Evolutionary conservation across 177 flowering plant genomes (phyloP).

Genomic region (Vitis hybrid): DNA sequence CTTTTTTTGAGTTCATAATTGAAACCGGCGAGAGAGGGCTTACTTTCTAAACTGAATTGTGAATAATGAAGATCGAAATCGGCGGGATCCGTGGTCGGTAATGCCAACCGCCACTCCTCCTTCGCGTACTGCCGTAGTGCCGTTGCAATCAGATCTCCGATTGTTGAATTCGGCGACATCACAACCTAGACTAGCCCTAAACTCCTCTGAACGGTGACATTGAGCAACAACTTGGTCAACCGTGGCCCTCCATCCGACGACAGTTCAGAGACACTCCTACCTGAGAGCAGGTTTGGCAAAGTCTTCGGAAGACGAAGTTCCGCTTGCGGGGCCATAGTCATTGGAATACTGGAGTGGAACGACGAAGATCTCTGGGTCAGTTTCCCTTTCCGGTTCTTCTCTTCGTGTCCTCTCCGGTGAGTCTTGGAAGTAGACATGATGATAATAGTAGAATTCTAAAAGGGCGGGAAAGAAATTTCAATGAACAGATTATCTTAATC

Average conservation of each 20-base stretch:
- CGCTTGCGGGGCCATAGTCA: conserved; percentile 6
- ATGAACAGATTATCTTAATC: no score
- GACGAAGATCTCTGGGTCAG: conserved; percentile 55
- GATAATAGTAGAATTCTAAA: no score
- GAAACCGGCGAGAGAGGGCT: no score
- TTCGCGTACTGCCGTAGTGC: conserved; percentile 56
- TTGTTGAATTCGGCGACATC: not conserved
- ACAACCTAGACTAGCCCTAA: no score
- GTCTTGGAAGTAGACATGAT: no score
- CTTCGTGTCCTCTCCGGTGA: conserved; percentile 22
- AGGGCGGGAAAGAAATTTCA: no score
- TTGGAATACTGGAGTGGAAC: conserved; percentile 50
- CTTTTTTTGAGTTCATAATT: no score
- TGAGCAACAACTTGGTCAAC: not conserved
- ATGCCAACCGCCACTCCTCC: conserved; percentile 71
- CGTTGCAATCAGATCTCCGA: conserved; percentile 52
- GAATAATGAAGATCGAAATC: conserved; percentile 15
- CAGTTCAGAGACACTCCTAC: conserved; percentile 10
- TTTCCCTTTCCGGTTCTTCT: conserved; percentile 40
- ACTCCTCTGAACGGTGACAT: no score
- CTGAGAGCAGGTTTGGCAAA: conserved; percentile 44
- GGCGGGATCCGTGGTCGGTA: conserved; percentile 5
- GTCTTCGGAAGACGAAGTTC: conserved; percentile 65
- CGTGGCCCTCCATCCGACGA: conserved; percentile 21
- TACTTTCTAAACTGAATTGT: conserved; percentile 89